Base-by-base conservation (phyloP, 164 flowering plant genomes). In the Aristolochia contorta region DNA sequence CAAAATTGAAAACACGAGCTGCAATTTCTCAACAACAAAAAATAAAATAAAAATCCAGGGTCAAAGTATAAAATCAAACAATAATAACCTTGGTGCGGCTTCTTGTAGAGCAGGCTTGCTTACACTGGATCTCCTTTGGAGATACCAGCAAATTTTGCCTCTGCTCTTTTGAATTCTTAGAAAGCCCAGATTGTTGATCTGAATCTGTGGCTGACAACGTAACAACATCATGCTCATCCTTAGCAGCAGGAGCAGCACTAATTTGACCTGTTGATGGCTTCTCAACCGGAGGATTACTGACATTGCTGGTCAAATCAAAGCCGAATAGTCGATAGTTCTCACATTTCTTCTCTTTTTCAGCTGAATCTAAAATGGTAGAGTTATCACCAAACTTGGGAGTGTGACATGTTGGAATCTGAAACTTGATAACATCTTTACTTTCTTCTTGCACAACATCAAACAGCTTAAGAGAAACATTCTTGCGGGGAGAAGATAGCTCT, bases 311-410 rank as follows among this genome's bases (percentile, higher is more conserved):
- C 73, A 92, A 64, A 43, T 85, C 84, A 69, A 89, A 65, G 27
- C 98, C 98, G 71, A 92, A 92, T 64, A 92, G 68, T 24, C 96
- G 72, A 56, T 80, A 89, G n/a, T 80, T 57, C 57, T 78, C 88
- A 49, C 69, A 16, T 54, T 66, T 82, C 65, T 64, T 80, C 63
- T 37, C 75, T 48, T 71, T 79, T 27, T 78, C 85, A 15, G 63
- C 46, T 47, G 68, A 75, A 18, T 72, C 80, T 14, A 45, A 57
- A 50, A 47, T 33, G 18, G 51, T 30, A 0, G 56, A 53, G 30
- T 21, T 27, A 23, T 53, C 56, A 53, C 30, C 56, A 23, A 53
- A 10, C 16, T 23, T 78, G 58, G 53, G 46, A 61, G 23, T 57
- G 23, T 62, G 75, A 52, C 75, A 69, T 9, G 75, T 46, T 30